A percentile compares a stretch with the other conserved stretches of the same genome.
phyloP scores from a whole-genome alignment of 2,329 filamentous ascomycete genomes.

The Colletotrichum godetiae region DNA sequence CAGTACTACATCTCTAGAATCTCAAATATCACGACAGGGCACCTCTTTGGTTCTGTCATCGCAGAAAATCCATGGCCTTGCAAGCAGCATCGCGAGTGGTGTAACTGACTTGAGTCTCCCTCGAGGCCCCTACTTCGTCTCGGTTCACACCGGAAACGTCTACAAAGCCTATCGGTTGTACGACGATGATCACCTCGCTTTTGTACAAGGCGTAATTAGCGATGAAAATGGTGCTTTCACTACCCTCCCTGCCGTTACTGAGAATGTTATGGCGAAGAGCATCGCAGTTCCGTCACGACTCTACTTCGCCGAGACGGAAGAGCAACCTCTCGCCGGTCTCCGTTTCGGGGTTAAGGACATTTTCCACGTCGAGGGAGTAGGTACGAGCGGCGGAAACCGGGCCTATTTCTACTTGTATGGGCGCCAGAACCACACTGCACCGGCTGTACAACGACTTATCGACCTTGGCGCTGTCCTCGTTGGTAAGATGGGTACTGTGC shows the following conservation, averaged over 20 bases:
- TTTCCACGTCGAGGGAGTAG: slow-evolving; percentile 62
- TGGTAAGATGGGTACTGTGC: slow-evolving; percentile 56
- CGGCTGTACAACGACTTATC: slow-evolving; percentile 64
- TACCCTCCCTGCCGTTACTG: slow-evolving; percentile 4
- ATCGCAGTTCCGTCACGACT: slow-evolving; percentile 61
- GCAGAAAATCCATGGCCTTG: neutral
- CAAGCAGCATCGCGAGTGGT: neutral
- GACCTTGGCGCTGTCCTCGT: slow-evolving; percentile 64
- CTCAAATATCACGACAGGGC: neutral
- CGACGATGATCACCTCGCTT: slow-evolving; percentile 24
- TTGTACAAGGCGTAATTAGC: slow-evolving; percentile 9
- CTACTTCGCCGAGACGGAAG: slow-evolving; percentile 52
- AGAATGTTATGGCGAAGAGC: slow-evolving; percentile 18
- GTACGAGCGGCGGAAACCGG: slow-evolving; percentile 63
- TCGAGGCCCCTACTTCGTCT: slow-evolving; percentile 32
- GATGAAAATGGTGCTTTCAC: slow-evolving; percentile 6
- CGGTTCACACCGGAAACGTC: slow-evolving; percentile 7
- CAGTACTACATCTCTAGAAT: neutral
- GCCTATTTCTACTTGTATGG: slow-evolving; percentile 66
- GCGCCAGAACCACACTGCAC: slow-evolving; percentile 56
- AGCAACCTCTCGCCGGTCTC: slow-evolving; percentile 61
- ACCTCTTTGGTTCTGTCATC: neutral
- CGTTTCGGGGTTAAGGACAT: slow-evolving; percentile 69
- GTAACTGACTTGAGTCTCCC: slow-evolving; percentile 9
- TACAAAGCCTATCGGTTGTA: slow-evolving; percentile 35